These are phyloP conservation scores for Psilocybe azurescens DNA, from an alignment of 768 basidiomycete genomes.

Conservation along the genomic window DNA sequence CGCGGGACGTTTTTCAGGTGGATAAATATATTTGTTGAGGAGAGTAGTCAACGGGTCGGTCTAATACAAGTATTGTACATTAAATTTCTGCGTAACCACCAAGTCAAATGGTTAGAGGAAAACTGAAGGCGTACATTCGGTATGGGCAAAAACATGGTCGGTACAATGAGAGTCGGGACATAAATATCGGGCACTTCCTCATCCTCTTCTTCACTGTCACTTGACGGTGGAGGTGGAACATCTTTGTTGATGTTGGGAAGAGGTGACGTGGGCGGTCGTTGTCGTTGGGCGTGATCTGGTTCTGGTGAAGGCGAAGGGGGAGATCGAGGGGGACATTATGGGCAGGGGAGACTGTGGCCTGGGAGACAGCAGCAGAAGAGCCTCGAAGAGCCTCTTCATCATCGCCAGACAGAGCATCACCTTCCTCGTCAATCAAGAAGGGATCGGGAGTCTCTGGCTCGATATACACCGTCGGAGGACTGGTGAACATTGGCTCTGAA, in stretches of 20 bases:
- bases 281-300: slow-evolving; percentile 19
- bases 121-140: slow-evolving; percentile 78
- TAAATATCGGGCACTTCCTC: slow-evolving; percentile 62
- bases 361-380: slow-evolving; percentile 35
- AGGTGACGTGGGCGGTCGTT: slow-evolving; percentile 24
- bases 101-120: slow-evolving; percentile 55
- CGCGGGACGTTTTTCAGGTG: slow-evolving; percentile 73
- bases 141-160: slow-evolving; percentile 87
- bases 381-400: slow-evolving; percentile 35
- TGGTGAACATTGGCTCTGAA: slow-evolving; percentile 31
- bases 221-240: slow-evolving; percentile 53
- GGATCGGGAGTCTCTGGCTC: slow-evolving; percentile 63
- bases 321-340: slow-evolving; percentile 50
- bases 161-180: slow-evolving; percentile 69
- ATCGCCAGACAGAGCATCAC: slow-evolving; percentile 46
- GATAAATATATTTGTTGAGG: slow-evolving; percentile 82
- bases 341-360: slow-evolving; percentile 40
- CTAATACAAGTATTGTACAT: slow-evolving; percentile 60
- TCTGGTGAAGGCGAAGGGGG: slow-evolving; percentile 25
- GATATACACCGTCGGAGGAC: slow-evolving; percentile 33
- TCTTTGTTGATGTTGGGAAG: slow-evolving; percentile 58
- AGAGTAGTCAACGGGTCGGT: slow-evolving; percentile 85
- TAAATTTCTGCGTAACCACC: slow-evolving; percentile 63
- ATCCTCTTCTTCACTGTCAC: slow-evolving; percentile 52
- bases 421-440: slow-evolving; percentile 65